These are phyloP conservation scores for Metarhizium anisopliae DNA, from an alignment of 2,329 filamentous ascomycete genomes.

Conservation along the genomic window DNA sequence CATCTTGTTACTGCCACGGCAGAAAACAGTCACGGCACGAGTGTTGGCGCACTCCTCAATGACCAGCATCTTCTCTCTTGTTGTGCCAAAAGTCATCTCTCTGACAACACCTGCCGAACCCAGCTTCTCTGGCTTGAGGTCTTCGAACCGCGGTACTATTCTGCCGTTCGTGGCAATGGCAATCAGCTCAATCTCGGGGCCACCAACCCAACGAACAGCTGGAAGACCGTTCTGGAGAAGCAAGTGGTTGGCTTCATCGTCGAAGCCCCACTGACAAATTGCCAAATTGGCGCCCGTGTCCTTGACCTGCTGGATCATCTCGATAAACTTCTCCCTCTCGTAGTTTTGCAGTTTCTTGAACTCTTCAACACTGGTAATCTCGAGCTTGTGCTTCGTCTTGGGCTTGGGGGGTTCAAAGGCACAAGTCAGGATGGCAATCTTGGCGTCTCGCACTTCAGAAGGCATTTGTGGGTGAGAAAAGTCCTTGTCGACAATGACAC, in stretches of 20 bases:
- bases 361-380: conserved; percentile 94
- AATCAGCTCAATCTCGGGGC: conserved; percentile 95
- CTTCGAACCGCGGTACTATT: conserved; percentile 95
- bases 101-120: conserved; percentile 82
- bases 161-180: conserved; percentile 97
- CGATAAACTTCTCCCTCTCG: conserved; percentile 90
- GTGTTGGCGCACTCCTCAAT: conserved; percentile 99
- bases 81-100: conserved; percentile 95
- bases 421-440: conserved; percentile 94
- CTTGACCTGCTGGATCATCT: conserved; percentile 99
- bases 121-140: conserved; percentile 83
- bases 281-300: conserved; percentile 93
- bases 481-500: conserved; percentile 98
- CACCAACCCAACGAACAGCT: conserved; percentile 95
- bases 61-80: conserved; percentile 97
- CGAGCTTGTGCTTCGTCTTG: conserved; percentile 99
- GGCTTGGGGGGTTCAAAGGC: conserved; percentile 98
- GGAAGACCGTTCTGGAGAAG: conserved; percentile 93
- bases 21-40: conserved; percentile 89
- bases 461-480: conserved; percentile 99
- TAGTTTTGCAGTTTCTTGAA: conserved; percentile 97
- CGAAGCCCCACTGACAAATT: conserved; percentile 99
- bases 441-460: conserved; percentile 86
- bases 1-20: conserved; percentile 99
- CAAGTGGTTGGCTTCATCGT: conserved; percentile 97